Base-by-base conservation (phyloP, 208 protist genomes). In the Acanthamoeba lenticulata region DNA sequence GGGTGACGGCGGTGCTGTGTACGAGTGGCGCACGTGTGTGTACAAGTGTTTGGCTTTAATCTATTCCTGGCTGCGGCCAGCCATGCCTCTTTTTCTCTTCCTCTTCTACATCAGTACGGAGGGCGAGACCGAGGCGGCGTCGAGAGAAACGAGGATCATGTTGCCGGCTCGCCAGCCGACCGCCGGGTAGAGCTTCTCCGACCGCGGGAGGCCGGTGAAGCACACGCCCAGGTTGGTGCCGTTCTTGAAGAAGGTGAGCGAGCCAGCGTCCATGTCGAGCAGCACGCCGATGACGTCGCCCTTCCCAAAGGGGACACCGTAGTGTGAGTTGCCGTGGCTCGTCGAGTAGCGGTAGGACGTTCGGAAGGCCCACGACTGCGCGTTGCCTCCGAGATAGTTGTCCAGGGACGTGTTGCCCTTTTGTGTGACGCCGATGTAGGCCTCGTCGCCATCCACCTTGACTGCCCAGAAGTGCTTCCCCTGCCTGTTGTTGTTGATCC, bases 231-330 rank as follows among this genome's bases (percentile, higher is more conserved):
- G 90, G 72, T 49, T 60, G 32, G 36, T 85, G 17, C 90, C 90
- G 62, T 93, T 93, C 34, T 45, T 34, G 72, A 93, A 93, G 49
- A 55, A 93, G 47, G 65, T 79, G 15, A 79, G 13, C 24, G 24
- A 32, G n/a, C 72, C 65, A 4, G 21, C 0, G 90, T 93, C 72
- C 69, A 93, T 57, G 90, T 93, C 52, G 32, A 93, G 90, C 52
- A 93, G 72, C 27, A 93, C 60, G 15, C 90, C 90, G n/a, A 93
- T 67, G 15, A 81, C 32, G 38, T 93, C 90, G 29, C 90, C 90
- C 27, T 21, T n/a, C 24, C 34, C 57, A n/a, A 83, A 93, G 11
- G 29, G 17, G 17, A 38, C 44, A 62, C 90, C 90, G 42, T 93
- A 93, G 65, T 57, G 44, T 4, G 38, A 32, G 27, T 47, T 86